Evolutionary conservation across 2,329 filamentous ascomycete genomes (phyloP).

Genomic region (Knufia petricola): DNA sequence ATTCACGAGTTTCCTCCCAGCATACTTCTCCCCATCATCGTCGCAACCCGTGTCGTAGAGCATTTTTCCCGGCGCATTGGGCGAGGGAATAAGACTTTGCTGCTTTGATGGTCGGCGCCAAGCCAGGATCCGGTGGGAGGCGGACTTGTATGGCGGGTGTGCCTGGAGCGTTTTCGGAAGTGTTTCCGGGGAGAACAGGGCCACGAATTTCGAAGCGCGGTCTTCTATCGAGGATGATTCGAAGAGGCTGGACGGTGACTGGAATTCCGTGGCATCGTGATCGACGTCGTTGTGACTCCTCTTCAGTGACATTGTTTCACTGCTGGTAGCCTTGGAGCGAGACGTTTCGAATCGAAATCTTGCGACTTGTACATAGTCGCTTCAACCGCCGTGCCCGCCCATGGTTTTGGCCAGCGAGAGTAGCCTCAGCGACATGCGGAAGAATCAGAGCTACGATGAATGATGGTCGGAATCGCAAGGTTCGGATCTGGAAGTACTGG

Average conservation of each 20-base stretch:
- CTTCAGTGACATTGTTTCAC: not conserved
- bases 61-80: constrained; percentile 24
- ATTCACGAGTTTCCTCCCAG: constrained; percentile 38
- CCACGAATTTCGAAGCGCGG: constrained; percentile 43
- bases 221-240: constrained; percentile 39
- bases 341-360: not conserved
- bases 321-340: too few species aligned
- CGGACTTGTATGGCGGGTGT: constrained; percentile 35
- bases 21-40: constrained; percentile 47
- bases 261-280: not conserved
- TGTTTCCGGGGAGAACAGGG: constrained; percentile 38
- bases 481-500: too few species aligned
- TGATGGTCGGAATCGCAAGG: too few species aligned
- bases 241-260: constrained; percentile 29
- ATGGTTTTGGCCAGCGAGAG: too few species aligned
- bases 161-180: constrained; percentile 31
- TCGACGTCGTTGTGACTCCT: constrained; percentile 1
- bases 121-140: constrained; percentile 43
- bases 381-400: too few species aligned
- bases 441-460: too few species aligned
- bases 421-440: too few species aligned
- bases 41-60: constrained; percentile 39
- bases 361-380: not conserved
- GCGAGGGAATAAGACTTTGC: constrained; percentile 28
- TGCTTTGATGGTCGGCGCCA: constrained; percentile 42